Conservation (phyloP, 1,139 yeast genomes). For the Candida dubliniensis region DNA sequence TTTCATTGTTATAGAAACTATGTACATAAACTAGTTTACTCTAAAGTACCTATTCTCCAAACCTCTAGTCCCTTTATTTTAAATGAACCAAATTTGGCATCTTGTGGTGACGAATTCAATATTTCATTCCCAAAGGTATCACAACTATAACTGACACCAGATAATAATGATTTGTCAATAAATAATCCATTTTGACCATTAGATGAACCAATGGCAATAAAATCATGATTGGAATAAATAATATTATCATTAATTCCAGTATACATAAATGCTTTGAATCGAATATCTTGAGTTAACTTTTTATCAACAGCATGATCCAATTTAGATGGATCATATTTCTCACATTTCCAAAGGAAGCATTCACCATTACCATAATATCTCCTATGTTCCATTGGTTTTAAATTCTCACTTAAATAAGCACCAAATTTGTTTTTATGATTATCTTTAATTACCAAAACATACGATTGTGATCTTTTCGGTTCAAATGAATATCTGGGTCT, state of each 20-base stretch:
- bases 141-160: constrained; percentile 77
- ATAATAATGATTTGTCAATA: constrained; percentile 71
- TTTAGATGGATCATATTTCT: constrained; percentile 27
- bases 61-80: constrained; percentile 76
- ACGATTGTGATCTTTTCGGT: constrained; percentile 56
- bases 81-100: constrained; percentile 54
- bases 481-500: constrained; percentile 17
- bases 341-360: constrained; percentile 85
- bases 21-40: constrained; percentile 5
- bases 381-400: constrained; percentile 66
- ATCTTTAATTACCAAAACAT: constrained; percentile 69
- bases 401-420: constrained; percentile 73
- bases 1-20: background rate
- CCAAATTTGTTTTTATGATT: constrained; percentile 70
- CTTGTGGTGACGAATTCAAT: constrained; percentile 38
- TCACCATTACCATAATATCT: constrained; percentile 93
- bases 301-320: constrained; percentile 14
- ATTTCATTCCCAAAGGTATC: constrained; percentile 91
- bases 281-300: constrained; percentile 14
- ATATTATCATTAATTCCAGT: constrained; percentile 88
- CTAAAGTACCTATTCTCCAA: constrained; percentile 65
- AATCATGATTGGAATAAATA: constrained; percentile 76
- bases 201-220: constrained; percentile 88
- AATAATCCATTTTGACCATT: constrained; percentile 88
- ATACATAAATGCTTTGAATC: constrained; percentile 81